Conservation (phyloP, 163 green algal species). For the Chlamydomonas reinhardtii region DNA sequence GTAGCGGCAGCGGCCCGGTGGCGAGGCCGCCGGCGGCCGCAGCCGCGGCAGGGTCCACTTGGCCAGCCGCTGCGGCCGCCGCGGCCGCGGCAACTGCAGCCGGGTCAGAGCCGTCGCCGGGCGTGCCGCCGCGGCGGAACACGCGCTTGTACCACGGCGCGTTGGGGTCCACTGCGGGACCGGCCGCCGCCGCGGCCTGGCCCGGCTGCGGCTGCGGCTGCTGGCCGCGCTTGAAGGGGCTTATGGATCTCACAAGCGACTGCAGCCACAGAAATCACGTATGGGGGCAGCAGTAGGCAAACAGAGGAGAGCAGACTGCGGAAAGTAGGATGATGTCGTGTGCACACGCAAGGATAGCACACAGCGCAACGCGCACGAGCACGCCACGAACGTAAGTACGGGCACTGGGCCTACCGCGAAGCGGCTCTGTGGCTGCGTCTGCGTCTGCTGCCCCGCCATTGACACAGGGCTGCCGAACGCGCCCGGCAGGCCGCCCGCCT, state of each 20-base stretch:
- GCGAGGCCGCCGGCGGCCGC: neutral
- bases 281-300: too few species aligned
- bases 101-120: neutral
- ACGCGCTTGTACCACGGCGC: conserved; percentile 38
- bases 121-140: neutral
- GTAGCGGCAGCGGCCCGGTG: neutral
- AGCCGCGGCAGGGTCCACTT: neutral
- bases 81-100: neutral
- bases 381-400: too few species aligned
- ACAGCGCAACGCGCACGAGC: too few species aligned
- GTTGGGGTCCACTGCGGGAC: too few species aligned
- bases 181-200: too few species aligned
- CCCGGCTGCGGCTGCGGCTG: neutral
- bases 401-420: conserved; percentile 2
- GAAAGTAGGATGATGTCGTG: too few species aligned
- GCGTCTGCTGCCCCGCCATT: neutral
- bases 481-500: neutral
- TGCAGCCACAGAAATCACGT: neutral
- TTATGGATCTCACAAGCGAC: conserved; percentile 14
- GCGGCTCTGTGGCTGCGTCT: neutral
- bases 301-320: too few species aligned
- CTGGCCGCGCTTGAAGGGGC: conserved; percentile 17
- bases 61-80: neutral
- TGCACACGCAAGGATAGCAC: too few species aligned
- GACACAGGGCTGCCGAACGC: too few species aligned